Conservation (phyloP, 2,329 filamentous ascomycete species). For the Ceratocystis diversiconidia region DNA sequence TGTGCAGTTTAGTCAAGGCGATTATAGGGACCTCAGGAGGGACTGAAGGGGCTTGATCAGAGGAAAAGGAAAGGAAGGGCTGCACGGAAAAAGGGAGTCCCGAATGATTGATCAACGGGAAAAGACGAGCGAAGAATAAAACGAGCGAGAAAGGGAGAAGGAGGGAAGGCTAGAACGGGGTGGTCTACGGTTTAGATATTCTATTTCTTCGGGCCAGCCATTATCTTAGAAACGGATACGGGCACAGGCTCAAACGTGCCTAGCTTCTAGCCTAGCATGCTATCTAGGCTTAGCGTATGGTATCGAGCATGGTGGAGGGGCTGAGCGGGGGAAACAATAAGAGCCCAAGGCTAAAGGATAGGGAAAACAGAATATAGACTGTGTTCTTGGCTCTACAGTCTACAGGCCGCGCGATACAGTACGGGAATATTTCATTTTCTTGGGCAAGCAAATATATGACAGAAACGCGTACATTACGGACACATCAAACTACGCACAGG, state of each 20-base stretch:
- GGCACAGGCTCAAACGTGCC: neutral
- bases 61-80: neutral
- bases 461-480: neutral
- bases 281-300: neutral
- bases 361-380: neutral
- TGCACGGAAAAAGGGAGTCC: conserved; percentile 1
- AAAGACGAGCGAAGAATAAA: neutral
- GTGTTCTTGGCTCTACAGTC: neutral
- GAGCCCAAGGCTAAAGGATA: neutral
- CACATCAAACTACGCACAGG: neutral
- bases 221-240: neutral
- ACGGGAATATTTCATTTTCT: neutral
- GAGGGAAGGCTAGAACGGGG: neutral
- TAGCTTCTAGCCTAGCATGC: neutral
- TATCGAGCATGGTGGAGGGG: neutral
- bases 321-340: neutral
- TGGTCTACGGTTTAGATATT: neutral
- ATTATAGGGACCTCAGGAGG: neutral
- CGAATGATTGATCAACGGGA: neutral
- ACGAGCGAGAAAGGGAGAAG: neutral
- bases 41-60: neutral
- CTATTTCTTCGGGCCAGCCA: neutral
- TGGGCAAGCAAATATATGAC: neutral
- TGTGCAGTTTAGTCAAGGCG: neutral
- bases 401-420: neutral